Base-by-base conservation (phyloP, 495 filamentous ascomycete species). In the Xylaria intraflava region DNA sequence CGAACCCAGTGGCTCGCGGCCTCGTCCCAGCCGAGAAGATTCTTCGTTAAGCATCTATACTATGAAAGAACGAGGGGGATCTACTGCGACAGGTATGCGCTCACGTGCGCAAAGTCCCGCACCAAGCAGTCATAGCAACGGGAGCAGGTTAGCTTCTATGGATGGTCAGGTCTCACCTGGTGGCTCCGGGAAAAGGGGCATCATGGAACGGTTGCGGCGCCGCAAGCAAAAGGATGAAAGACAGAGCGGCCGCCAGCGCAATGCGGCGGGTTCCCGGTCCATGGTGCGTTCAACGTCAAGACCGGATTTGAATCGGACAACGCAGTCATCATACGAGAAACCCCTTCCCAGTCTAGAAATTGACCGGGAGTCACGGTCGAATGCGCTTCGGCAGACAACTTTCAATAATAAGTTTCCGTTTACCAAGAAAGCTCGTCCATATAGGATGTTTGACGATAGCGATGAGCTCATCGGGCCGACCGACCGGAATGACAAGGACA, bases 101-200 rank as follows among this genome's bases (percentile, higher is more conserved):
- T 77, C 78, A 14, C 82, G 89, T 26, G 82, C 84, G 3, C 81
- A 83, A 24, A 95, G 87, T 62, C 88, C 89, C 11, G 87, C 87
- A 1, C 85, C 84, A 17, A 93, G 85, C 62, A 72, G 76, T 11
- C 79, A 77, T 55, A 85, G 86, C 56, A 69, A 69, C 58, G 53
- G 72, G 62, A 71, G 71, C 52, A 73, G 77, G 56, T 66, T 65
- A n/a, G 68, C 72, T 36, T 62, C 64, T 22, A 57, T 63, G 20
- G 74, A 80, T 39, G 78, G 77, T 20, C 81, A 84, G 56, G 73
- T 73, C 36, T 90, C 87, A 1, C 86, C 80, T 0, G 75, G 71
- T 1, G 75, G 66, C n/a, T 72, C 79, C 6, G 72, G 72, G 17
- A 90, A 88, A 62, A 77, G 84, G 23, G 82, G 80, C 16, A 65